These are phyloP conservation scores for Tinospora cordifolia DNA, from an alignment of 164 flowering plant species.

Conservation along the genomic window DNA sequence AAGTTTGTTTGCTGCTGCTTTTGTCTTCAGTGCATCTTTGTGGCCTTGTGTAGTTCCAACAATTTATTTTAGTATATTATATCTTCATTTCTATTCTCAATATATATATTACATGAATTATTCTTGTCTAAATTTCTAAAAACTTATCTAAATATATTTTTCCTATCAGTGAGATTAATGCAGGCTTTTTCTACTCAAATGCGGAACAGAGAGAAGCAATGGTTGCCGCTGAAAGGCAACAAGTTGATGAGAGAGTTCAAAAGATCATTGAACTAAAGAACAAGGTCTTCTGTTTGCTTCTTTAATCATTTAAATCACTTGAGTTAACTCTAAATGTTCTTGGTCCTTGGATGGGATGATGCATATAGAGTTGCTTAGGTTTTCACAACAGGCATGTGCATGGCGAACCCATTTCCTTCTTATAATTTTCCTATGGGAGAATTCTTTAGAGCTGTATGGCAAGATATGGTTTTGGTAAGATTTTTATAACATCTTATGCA, in stretches of 20 bases:
- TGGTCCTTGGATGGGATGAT: not conserved
- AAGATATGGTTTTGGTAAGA: not conserved
- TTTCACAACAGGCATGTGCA: not conserved
- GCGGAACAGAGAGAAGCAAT: constrained; percentile 98
- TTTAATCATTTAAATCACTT: not conserved
- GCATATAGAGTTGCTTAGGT: not conserved
- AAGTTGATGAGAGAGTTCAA: constrained; percentile 84
- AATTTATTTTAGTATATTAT: too few relatives aligned
- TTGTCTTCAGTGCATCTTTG: too few relatives aligned
- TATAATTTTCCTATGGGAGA: not conserved
- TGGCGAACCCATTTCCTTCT: not conserved
- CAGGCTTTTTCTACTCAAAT: constrained; percentile 97
- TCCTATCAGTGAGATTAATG: constrained; percentile 83
- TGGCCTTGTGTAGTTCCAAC: too few relatives aligned
- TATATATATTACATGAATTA: too few relatives aligned
- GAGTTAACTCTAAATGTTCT: not conserved
- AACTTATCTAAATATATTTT: not conserved
- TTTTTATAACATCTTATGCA: not conserved
- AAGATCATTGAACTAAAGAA: constrained; percentile 88
- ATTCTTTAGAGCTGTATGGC: not conserved
- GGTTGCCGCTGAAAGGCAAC: constrained; percentile 95
- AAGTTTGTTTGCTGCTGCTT: too few relatives aligned
- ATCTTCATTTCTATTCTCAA: too few relatives aligned
- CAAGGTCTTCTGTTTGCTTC: constrained; percentile 33
- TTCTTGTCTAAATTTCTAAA: too few relatives aligned